These are phyloP conservation scores for Anthracocystis walkeri DNA, from an alignment of 1,284 basidiomycete species.

Conservation along the genomic window DNA sequence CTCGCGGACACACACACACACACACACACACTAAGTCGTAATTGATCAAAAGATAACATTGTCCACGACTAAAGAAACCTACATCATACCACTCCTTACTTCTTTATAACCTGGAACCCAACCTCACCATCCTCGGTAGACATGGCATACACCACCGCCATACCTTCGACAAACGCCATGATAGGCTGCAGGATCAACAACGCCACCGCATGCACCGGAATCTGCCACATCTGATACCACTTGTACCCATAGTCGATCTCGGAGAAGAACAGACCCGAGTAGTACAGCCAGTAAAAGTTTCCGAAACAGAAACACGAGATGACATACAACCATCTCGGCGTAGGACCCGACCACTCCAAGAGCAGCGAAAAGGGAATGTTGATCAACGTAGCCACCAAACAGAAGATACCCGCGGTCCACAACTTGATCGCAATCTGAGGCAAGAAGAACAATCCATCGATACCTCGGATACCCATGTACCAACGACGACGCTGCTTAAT, in stretches of 20 bases:
- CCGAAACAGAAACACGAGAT: constrained; percentile 71
- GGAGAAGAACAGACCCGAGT: constrained; percentile 65
- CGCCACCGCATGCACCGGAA: constrained; percentile 65
- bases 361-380: constrained; percentile 70
- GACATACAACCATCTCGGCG: constrained; percentile 70
- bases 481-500: constrained; percentile 71
- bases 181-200: constrained; percentile 69
- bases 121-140: constrained; percentile 60
- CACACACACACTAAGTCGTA: not conserved
- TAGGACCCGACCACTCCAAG: constrained; percentile 44
- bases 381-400: constrained; percentile 70
- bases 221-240: constrained; percentile 66
- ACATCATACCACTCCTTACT: constrained; percentile 11
- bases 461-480: constrained; percentile 70
- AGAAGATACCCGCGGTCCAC: constrained; percentile 71
- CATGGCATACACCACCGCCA: constrained; percentile 71
- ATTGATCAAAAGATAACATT: not conserved
- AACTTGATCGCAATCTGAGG: constrained; percentile 71
- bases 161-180: constrained; percentile 70
- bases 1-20: not conserved
- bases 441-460: constrained; percentile 69
- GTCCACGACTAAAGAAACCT: constrained; percentile 9
- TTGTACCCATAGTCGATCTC: constrained; percentile 68
- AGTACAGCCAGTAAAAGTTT: constrained; percentile 70
- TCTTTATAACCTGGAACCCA: constrained; percentile 52